A percentile compares a stretch with the other conserved stretches of the same genome.
Conservation (phyloP, 116 monocot species). For the Phalaenopsis hybrid region DNA sequence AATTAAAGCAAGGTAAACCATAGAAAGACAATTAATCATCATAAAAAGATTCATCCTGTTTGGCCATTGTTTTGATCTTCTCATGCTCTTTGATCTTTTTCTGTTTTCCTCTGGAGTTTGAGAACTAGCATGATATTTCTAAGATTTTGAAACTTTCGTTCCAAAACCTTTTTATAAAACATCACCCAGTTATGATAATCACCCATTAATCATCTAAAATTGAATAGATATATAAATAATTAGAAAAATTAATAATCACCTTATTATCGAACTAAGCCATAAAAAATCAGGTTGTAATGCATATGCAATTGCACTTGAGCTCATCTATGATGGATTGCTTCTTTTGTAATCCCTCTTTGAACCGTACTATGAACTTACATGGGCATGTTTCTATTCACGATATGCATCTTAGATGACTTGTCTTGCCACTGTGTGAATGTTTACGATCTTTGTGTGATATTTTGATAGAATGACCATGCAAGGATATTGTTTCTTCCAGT, state of each 20-base stretch:
- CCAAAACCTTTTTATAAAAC: not conserved
- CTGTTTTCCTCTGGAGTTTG: not conserved
- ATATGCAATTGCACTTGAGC: not conserved
- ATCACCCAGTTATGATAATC: not conserved
- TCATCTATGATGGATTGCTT: not conserved
- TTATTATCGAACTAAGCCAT: not conserved
- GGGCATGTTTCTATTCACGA: not conserved
- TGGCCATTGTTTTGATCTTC: not conserved
- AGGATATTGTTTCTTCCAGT: not conserved
- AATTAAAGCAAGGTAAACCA: not conserved
- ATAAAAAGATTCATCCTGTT: not conserved
- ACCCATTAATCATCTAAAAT: not conserved
- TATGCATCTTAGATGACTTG: not conserved
- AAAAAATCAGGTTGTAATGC: not conserved
- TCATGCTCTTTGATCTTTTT: not conserved
- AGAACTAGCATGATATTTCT: not conserved
- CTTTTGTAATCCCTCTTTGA: not conserved
- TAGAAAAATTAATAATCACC: not conserved
- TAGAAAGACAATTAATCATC: not conserved
- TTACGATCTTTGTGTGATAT: not conserved
- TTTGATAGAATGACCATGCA: not conserved
- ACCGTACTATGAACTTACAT: not conserved
- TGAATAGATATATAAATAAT: not conserved
- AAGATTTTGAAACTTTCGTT: not conserved
- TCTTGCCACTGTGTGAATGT: not conserved